Evolutionary conservation across 75 land plant genomes (phyloP).

Genomic region (Pseudotsuga menziesii): DNA sequence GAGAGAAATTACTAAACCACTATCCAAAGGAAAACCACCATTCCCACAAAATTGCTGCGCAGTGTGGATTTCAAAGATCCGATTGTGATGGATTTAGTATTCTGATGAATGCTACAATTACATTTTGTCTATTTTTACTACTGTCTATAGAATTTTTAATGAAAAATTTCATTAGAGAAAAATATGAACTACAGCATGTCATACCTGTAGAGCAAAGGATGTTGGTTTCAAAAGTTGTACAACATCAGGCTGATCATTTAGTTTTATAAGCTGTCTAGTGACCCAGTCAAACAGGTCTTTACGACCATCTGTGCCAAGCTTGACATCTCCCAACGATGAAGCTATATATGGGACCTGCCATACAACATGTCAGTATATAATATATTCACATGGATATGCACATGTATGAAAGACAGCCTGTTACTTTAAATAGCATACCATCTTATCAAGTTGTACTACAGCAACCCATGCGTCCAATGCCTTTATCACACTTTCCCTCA

Average conservation of each 20-base stretch:
- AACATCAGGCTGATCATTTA: constrained; percentile 25
- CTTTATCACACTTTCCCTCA: constrained; percentile 40
- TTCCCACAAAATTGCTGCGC: too few species aligned
- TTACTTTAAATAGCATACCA: constrained; percentile 17
- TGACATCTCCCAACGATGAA: constrained; percentile 38
- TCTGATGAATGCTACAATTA: too few species aligned
- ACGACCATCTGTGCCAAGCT: constrained; percentile 48
- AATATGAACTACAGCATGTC: neutral
- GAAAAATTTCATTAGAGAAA: neutral
- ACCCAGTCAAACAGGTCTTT: constrained; percentile 54
- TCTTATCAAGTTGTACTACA: constrained; percentile 39
- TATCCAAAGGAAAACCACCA: too few species aligned
- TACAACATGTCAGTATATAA: neutral
- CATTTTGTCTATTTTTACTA: neutral
- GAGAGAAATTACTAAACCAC: too few species aligned
- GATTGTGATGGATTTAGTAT: too few species aligned
- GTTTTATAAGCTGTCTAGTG: constrained; percentile 25
- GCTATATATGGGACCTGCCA: constrained; percentile 35
- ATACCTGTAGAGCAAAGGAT: constrained; percentile 33
- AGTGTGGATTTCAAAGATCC: too few species aligned
- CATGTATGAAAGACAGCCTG: neutral
- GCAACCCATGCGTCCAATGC: constrained; percentile 32
- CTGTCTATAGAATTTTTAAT: neutral
- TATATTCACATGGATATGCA: neutral
- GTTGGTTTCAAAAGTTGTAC: constrained; percentile 33